Evolutionary conservation across 2,329 filamentous ascomycete species (phyloP).

Genomic region (Aspergillus fumigatiaffinis): DNA sequence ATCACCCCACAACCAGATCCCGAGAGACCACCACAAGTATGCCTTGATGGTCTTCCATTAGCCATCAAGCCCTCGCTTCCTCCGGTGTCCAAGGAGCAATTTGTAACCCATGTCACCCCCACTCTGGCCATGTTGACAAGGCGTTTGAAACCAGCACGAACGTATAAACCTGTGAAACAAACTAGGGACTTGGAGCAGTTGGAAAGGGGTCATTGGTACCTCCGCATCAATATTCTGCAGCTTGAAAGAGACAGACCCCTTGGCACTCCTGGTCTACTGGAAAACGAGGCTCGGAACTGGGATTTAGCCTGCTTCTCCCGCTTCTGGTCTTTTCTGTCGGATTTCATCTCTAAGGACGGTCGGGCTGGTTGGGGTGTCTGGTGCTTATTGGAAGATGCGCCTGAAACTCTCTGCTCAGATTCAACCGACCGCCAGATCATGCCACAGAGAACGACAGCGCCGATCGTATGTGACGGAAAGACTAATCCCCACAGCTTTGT

Average conservation of each 20-base stretch:
- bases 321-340: constrained; percentile 41
- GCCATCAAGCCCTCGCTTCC: constrained; percentile 55
- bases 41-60: constrained; percentile 24
- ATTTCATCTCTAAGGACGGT: constrained; percentile 35
- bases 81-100: constrained; percentile 39
- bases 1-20: not conserved
- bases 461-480: not conserved
- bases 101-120: constrained; percentile 56
- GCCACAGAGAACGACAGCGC: not conserved
- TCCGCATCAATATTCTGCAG: constrained; percentile 56
- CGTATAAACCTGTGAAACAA: constrained; percentile 52
- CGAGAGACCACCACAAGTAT: not conserved
- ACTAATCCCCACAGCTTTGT: not conserved
- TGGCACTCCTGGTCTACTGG: not conserved
- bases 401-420: not conserved
- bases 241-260: not conserved
- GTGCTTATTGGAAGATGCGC: constrained; percentile 32
- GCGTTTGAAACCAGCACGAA: constrained; percentile 49
- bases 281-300: constrained; percentile 24
- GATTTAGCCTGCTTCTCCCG: constrained; percentile 28
- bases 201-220: constrained; percentile 75
- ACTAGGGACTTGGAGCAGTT: constrained; percentile 51
- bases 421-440: not conserved
- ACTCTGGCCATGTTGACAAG: constrained; percentile 52
- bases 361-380: constrained; percentile 46